Evolutionary conservation across 2,329 filamentous ascomycete species (phyloP), one percentile per base, ranked within the genome.

Genomic region (Dactylellina leptospora): DNA sequence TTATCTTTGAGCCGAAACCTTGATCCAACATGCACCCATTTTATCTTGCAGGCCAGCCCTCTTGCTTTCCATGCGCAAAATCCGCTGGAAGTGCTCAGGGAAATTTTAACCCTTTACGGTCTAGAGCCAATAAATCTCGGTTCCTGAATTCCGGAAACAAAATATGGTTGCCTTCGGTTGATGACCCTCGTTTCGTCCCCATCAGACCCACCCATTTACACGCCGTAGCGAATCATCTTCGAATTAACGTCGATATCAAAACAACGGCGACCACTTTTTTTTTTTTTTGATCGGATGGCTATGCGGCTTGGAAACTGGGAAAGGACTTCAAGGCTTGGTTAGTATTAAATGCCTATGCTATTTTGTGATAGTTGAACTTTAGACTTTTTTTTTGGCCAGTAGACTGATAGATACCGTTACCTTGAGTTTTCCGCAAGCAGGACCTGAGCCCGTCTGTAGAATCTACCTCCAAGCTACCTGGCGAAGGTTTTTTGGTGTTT

Each of bases 121-220:
- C 63, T 58, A 47, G 56, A 48, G 13, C 45, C 56, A 55, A 44
- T 25, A 33, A 33, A 56, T 71, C 59, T 63, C 66, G 64, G 66
- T 71, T 71, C 66, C 66, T 71, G 58, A 53, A 59, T 71, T 63
- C 59, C 66, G 58, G 66, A 59, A 71, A 33, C 33, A 45, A 62
- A 63, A 59, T 61, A 50, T 71, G 58, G 66, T 36, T 71, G 66
- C 66, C 66, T 71, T 71, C 66, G 66, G 64, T 62, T 71, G 48
- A 59, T 63, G 66, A 54, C 58, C 66, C 66, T 71, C 66, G 58
- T 56, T 63, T 50, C 20, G 38, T 61, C 47, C 27, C 55, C 48
- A 42, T 45, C 27, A 22, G 66, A 60, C 51, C 58, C 66, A 71
- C 66, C 47, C 23, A 36, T 61, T 48, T 48, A 48, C 45, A 30